Evolutionary conservation across 306 rosid genomes (phyloP), one percentile per base, ranked within the genome.

Genomic region (Castanea sativa): DNA sequence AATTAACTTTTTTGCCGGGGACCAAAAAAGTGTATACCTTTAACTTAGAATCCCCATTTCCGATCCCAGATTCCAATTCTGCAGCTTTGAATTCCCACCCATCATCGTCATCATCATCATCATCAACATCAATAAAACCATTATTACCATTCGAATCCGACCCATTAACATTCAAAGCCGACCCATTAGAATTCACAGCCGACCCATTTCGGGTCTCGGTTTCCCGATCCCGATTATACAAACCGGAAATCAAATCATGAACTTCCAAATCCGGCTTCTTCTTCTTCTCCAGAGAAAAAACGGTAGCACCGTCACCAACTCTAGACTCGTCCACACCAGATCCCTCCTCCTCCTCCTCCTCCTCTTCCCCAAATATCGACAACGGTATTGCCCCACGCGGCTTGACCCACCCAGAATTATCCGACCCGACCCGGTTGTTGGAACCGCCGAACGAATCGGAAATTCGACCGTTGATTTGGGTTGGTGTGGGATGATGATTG

Each of bases 61-160:
- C 82, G 55, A 13, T 76, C 67, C 61, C 86, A 51, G 76, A 73
- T 71, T 82, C 89, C 55, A 87, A 52, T 79, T 89, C 90, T 3
- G 99, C 99, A 60, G 86, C 85, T 85, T 91, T 93, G 85, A 95
- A 95, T 81, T 95, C 99, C 99, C 99, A 95, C 38, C 99, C 97
- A 83, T 83, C 97, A 12, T 90, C 85, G 20, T 81, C 85, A 52
- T 79, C 83, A 74, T 68, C 33, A 70, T 82, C 83, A n/a, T 76
- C 87, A 56, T 43, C 76, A 43, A 56, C 71, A 71, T 83, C 84
- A 78, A 79, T 84, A 73, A 65, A 84, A 79, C 19, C 80, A 80
- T 12, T 49, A 75, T 60, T 81, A 1, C 52, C 32, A 57, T 81
- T 67, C 41, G 79, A 76, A 53, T 78, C 74, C 29, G 76, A 3